Percentiles rank a stretch among this genome's conserved stretches.
phyloP scores from a whole-genome alignment of 2,329 filamentous ascomycete species.

The Pseudogymnoascus sp. region DNA sequence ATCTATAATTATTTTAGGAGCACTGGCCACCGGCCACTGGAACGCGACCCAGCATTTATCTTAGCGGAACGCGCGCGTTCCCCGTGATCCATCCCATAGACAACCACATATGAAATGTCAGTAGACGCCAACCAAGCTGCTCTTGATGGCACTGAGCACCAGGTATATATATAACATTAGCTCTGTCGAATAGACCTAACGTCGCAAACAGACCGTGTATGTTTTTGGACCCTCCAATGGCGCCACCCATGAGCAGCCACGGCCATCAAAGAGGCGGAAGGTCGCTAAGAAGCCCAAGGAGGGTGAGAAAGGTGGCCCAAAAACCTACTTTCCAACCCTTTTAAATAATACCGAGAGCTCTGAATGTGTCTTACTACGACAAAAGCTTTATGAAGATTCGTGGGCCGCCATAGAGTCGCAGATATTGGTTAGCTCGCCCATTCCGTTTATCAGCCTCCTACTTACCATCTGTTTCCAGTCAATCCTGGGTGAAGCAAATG shows the following conservation, averaged over 20 bases:
- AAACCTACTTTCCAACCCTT: conserved; percentile 42
- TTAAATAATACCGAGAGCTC: conserved; percentile 48
- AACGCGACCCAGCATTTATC: not conserved
- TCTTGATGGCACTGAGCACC: conserved; percentile 28
- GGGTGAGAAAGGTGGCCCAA: not conserved
- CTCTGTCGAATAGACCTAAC: conserved; percentile 1
- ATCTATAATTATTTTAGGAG: conserved; percentile 7
- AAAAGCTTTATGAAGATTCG: conserved; percentile 52
- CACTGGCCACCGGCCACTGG: not conserved
- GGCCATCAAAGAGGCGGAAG: conserved; percentile 32
- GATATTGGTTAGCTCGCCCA: conserved; percentile 39
- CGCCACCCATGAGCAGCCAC: conserved; percentile 33
- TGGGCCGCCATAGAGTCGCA: conserved; percentile 60
- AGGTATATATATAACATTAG: conserved; percentile 20
- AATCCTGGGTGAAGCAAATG: conserved; percentile 55
- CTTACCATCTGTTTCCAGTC: conserved; percentile 32
- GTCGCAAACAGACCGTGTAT: conserved; percentile 48
- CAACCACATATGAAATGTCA: conserved; percentile 24
- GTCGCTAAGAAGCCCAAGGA: conserved; percentile 21
- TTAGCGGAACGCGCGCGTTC: not conserved
- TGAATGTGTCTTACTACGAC: conserved; percentile 45
- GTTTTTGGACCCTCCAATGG: conserved; percentile 47
- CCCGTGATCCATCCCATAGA: conserved; percentile 1
- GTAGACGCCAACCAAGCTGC: conserved; percentile 21
- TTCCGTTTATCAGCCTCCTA: conserved; percentile 28